Conservation (phyloP, 768 basidiomycete species). For the Mycena sanguinolenta region DNA sequence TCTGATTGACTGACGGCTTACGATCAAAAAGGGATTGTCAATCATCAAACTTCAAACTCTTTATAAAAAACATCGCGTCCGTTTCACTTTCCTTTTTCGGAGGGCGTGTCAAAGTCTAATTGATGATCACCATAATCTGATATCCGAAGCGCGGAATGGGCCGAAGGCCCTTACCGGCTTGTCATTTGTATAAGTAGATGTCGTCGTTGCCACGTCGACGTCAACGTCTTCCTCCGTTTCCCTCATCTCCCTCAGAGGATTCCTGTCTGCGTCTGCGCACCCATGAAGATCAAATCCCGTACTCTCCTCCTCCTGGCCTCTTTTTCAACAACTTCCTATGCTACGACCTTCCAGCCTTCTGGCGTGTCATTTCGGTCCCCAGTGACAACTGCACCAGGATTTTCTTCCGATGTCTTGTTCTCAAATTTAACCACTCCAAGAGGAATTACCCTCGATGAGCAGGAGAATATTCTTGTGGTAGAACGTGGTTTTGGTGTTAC, state of each 20-base stretch:
- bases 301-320: conserved; percentile 5
- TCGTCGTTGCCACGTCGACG: no score
- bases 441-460: conserved; percentile 55
- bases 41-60: no score
- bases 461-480: conserved; percentile 56
- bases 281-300: conserved; percentile 1
- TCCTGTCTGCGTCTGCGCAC: no score
- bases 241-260: not conserved
- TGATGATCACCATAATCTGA: no score
- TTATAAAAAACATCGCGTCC: no score
- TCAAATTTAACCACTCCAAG: conserved; percentile 58
- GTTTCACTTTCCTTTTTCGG: no score
- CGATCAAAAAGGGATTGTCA: no score
- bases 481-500: conserved; percentile 59
- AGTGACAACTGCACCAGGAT: conserved; percentile 51
- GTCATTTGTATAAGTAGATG: no score
- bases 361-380: conserved; percentile 51
- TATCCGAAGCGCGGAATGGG: no score
- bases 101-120: no score
- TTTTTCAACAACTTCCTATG: not conserved
- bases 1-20: no score
- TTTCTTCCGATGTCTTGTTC: conserved; percentile 52
- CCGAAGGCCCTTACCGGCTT: no score
- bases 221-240: not conserved
- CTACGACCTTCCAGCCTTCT: conserved; percentile 46